These are phyloP conservation scores for Umbellularia californica DNA, from an alignment of 164 flowering plant genomes.

Conservation along the genomic window DNA sequence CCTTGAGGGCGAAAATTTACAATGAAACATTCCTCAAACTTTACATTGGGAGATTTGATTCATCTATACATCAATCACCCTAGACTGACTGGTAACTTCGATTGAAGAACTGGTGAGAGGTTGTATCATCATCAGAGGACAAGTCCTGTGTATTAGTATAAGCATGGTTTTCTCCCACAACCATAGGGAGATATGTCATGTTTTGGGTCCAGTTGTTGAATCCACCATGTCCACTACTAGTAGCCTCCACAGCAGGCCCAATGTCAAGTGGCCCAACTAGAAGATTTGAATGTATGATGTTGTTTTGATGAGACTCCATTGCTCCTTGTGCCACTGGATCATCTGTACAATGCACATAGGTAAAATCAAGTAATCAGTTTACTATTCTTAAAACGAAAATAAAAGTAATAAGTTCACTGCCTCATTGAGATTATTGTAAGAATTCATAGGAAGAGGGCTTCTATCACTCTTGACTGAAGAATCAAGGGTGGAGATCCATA, in stretches of 20 bases:
- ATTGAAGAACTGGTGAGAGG: not conserved
- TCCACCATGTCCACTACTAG: not conserved
- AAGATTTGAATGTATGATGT: not conserved
- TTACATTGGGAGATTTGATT: not conserved
- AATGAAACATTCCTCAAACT: not conserved
- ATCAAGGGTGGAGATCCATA: too few species aligned
- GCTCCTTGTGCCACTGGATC: not conserved
- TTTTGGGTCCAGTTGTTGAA: not conserved
- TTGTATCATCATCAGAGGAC: not conserved
- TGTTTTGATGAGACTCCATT: not conserved
- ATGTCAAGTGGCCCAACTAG: not conserved
- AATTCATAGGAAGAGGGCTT: not conserved
- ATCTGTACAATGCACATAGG: not conserved
- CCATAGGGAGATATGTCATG: not conserved
- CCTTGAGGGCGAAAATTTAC: slow-evolving; percentile 4
- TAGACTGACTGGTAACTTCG: not conserved
- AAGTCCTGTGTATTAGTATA: not conserved
- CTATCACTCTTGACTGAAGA: too few species aligned
- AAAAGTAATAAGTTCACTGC: not conserved
- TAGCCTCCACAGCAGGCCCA: not conserved
- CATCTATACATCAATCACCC: too few species aligned
- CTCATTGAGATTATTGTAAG: not conserved
- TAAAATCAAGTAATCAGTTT: not conserved
- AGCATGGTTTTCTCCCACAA: not conserved
- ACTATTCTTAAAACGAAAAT: not conserved